Evolutionary conservation across 2,329 filamentous ascomycete genomes (phyloP).

Genomic region (Scedosporium minutisporum): DNA sequence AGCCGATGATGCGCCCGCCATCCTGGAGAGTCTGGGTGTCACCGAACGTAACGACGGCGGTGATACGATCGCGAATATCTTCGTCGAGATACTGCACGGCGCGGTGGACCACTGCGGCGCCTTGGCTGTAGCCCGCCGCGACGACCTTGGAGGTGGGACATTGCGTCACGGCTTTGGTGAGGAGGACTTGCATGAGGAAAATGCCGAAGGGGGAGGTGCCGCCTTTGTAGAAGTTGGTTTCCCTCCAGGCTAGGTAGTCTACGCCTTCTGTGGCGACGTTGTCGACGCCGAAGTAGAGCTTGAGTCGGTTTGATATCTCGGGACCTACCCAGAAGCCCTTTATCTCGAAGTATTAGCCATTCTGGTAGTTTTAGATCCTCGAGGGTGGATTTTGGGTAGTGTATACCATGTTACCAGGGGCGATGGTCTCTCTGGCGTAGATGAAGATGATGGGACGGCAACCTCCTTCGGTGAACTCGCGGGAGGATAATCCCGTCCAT

Average conservation of each 20-base stretch:
- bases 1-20: slow-evolving; percentile 23
- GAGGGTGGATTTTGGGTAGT: not conserved
- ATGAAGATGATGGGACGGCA: slow-evolving; percentile 8
- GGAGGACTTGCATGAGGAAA: slow-evolving; percentile 20
- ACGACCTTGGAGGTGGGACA: slow-evolving; percentile 27
- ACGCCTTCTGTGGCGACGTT: slow-evolving; percentile 17
- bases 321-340: slow-evolving; percentile 12
- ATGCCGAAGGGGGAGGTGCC: slow-evolving; percentile 23
- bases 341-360: not conserved
- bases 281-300: slow-evolving; percentile 12
- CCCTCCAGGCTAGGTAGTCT: slow-evolving; percentile 24
- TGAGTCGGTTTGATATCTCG: slow-evolving; percentile 10
- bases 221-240: slow-evolving; percentile 20
- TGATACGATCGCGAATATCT: slow-evolving; percentile 14
- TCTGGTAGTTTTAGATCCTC: not conserved
- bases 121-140: slow-evolving; percentile 28
- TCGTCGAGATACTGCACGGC: slow-evolving; percentile 16
- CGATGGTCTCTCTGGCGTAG: slow-evolving; percentile 6
- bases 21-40: slow-evolving; percentile 19
- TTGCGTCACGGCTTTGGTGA: slow-evolving; percentile 23
- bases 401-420: slow-evolving; percentile 7
- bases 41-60: slow-evolving; percentile 18
- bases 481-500: slow-evolving; percentile 3
- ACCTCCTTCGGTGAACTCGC: not conserved
- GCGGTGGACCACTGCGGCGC: slow-evolving; percentile 18